Conservation (phyloP, 768 basidiomycete genomes). For the Cystofilobasidium capitatum region DNA sequence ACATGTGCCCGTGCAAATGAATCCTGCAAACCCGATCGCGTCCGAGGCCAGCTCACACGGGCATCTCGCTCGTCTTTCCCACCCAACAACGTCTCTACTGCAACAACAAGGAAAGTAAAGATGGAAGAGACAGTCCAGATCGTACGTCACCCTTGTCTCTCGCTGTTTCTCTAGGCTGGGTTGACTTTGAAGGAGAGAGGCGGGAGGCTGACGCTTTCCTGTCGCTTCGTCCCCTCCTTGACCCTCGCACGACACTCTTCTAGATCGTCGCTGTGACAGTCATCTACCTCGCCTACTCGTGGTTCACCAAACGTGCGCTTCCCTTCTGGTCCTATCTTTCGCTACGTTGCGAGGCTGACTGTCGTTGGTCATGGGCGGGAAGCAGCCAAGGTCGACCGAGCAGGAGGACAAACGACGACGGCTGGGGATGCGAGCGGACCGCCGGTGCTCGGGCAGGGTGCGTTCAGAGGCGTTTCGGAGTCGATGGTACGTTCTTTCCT, state of each 20-base stretch:
- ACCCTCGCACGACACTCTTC: neutral
- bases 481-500: constrained; percentile 13
- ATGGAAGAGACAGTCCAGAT: neutral
- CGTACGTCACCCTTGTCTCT: neutral
- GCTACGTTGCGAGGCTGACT: neutral
- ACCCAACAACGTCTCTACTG: neutral
- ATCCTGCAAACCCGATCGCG: too few species aligned
- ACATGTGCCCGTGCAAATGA: too few species aligned
- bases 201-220: too few species aligned
- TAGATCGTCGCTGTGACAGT: constrained; percentile 23
- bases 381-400: neutral
- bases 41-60: neutral
- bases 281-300: constrained; percentile 21
- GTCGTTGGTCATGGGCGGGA: too few species aligned
- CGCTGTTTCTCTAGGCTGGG: too few species aligned
- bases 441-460: constrained; percentile 20
- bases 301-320: constrained; percentile 14
- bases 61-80: neutral
- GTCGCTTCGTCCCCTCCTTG: neutral
- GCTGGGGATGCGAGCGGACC: neutral
- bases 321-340: neutral
- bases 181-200: too few species aligned
- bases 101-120: too few species aligned
- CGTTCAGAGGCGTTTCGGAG: constrained; percentile 14
- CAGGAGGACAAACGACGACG: neutral